Conservation (phyloP, 805 yeast species). For the Sugiyamaella lignohabitans region DNA sequence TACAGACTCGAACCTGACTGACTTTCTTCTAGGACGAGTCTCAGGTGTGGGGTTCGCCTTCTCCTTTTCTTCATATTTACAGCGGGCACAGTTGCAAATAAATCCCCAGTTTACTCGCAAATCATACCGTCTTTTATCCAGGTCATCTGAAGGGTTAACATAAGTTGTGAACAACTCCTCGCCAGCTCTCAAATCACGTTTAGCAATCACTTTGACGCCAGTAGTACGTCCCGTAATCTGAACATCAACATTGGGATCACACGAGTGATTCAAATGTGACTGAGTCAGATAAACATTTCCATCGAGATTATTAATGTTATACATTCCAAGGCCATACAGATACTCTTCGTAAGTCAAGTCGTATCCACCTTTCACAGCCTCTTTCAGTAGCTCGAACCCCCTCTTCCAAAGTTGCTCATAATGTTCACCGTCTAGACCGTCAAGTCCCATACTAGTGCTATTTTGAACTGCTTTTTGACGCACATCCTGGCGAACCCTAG, state of each 20-base stretch:
- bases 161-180: constrained; percentile 68
- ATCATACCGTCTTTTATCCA: constrained; percentile 56
- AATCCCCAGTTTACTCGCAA: constrained; percentile 77
- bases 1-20: constrained; percentile 20
- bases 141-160: constrained; percentile 58
- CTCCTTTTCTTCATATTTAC: constrained; percentile 50
- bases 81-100: constrained; percentile 58
- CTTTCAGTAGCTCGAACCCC: constrained; percentile 46
- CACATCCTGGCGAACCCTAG: constrained; percentile 59
- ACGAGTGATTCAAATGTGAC: constrained; percentile 69
- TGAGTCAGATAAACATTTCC: constrained; percentile 51
- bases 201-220: constrained; percentile 57
- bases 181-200: constrained; percentile 49
- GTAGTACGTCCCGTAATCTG: constrained; percentile 41
- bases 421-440: constrained; percentile 48
- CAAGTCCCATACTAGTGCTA: constrained; percentile 41
- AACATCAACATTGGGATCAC: constrained; percentile 59
- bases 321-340: constrained; percentile 59
- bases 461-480: constrained; percentile 54
- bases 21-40: constrained; percentile 19
- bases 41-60: constrained; percentile 2
- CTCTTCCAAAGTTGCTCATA: constrained; percentile 53
- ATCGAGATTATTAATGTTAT: constrained; percentile 66
- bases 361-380: constrained; percentile 37
- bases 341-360: constrained; percentile 46